Conservation (phyloP, 768 basidiomycete genomes). For the Boletus tylopilopsis region DNA sequence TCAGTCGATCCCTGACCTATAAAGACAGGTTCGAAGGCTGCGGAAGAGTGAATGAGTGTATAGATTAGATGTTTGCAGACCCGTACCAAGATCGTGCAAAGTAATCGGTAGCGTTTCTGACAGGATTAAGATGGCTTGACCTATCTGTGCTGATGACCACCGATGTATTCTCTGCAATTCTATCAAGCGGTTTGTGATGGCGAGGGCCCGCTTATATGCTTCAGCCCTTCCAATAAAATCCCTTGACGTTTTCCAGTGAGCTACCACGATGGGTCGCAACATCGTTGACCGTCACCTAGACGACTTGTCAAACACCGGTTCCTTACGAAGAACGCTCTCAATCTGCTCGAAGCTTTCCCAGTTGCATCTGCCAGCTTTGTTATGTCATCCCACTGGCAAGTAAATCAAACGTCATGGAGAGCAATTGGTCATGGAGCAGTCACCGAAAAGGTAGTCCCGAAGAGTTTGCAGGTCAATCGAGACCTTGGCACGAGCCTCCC, state of each 20-base stretch:
- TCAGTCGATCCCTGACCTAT: slow-evolving; percentile 54
- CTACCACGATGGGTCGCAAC: neutral
- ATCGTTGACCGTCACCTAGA: slow-evolving; percentile 38
- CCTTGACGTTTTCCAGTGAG: slow-evolving; percentile 30
- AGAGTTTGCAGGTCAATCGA: slow-evolving; percentile 42
- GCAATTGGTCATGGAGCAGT: slow-evolving; percentile 14
- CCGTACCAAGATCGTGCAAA: slow-evolving; percentile 36
- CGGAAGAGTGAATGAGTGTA: slow-evolving; percentile 5
- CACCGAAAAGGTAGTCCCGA: slow-evolving; percentile 50
- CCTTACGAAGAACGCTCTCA: slow-evolving; percentile 44
- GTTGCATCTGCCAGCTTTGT: slow-evolving; percentile 43
- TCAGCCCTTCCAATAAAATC: slow-evolving; percentile 58
- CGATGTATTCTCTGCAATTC: slow-evolving; percentile 53
- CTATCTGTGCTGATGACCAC: slow-evolving; percentile 50
- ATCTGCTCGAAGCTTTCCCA: slow-evolving; percentile 51
- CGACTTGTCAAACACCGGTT: slow-evolving; percentile 59
- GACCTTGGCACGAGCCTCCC: slow-evolving; percentile 40
- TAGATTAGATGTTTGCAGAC: slow-evolving; percentile 22
- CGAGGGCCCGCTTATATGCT: slow-evolving; percentile 50
- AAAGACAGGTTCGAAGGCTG: slow-evolving; percentile 67
- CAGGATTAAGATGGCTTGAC: slow-evolving; percentile 42
- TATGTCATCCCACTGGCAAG: neutral
- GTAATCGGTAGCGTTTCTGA: slow-evolving; percentile 53
- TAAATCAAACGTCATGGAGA: neutral
- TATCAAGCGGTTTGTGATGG: slow-evolving; percentile 51